Evolutionary conservation across 1,139 yeast species (phyloP).

Genomic region (Taphrina wiesneri): DNA sequence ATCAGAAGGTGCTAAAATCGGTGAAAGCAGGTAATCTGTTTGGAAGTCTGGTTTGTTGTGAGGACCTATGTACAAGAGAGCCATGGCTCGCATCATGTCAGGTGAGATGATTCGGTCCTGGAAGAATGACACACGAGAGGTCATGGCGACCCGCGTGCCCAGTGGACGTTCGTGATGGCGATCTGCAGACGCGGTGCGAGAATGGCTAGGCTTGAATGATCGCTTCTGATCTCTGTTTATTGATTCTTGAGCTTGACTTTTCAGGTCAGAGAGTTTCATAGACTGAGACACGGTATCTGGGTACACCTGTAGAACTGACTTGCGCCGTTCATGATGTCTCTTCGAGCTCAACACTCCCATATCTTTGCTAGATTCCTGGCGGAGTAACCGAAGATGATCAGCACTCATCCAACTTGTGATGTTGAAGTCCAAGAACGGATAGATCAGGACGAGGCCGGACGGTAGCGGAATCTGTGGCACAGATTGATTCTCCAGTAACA

Average conservation of each 20-base stretch:
- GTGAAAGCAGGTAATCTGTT: conserved; percentile 41
- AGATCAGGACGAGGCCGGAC: conserved; percentile 40
- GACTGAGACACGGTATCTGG: conserved; percentile 12
- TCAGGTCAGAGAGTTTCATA: conserved; percentile 2
- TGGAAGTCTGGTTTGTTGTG: conserved; percentile 41
- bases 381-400: conserved; percentile 40
- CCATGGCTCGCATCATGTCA: conserved; percentile 42
- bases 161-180: conserved; percentile 6
- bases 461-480: conserved; percentile 38
- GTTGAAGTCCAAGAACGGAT: conserved; percentile 42
- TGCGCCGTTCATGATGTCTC: conserved; percentile 27
- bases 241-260: conserved; percentile 5
- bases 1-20: conserved; percentile 41
- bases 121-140: conserved; percentile 42
- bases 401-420: conserved; percentile 42
- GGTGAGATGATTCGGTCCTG: conserved; percentile 41
- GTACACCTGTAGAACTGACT: conserved; percentile 25
- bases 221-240: neutral
- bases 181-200: conserved; percentile 10
- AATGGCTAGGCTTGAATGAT: neutral
- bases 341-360: conserved; percentile 33
- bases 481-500: conserved; percentile 35
- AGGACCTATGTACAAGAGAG: conserved; percentile 42
- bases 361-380: conserved; percentile 39
- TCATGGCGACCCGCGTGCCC: conserved; percentile 40